Conservation (phyloP, 768 basidiomycete genomes). For the Leccinellum albellum region DNA sequence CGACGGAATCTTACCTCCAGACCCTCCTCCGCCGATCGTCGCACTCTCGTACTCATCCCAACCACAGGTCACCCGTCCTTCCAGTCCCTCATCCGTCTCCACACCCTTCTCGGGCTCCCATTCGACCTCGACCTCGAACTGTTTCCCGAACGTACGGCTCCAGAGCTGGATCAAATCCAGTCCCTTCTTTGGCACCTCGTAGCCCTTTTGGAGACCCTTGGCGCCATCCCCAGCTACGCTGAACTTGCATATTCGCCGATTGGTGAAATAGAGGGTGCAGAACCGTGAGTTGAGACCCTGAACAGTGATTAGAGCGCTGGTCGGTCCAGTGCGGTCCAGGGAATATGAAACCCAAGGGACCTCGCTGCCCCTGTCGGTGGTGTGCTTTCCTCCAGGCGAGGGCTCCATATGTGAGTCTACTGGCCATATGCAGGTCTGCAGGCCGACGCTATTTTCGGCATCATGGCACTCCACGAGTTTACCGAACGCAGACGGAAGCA, state of each 20-base stretch:
- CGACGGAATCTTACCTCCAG: slow-evolving; percentile 56
- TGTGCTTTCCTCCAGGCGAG: slow-evolving; percentile 32
- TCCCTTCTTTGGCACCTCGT: slow-evolving; percentile 35
- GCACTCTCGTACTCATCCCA: slow-evolving; percentile 68
- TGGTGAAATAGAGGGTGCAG: slow-evolving; percentile 59
- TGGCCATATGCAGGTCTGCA: slow-evolving; percentile 50
- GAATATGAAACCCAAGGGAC: slow-evolving; percentile 43
- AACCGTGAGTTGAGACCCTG: slow-evolving; percentile 58
- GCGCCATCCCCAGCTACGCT: slow-evolving; percentile 35
- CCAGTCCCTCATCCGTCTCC: slow-evolving; percentile 10
- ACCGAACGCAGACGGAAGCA: slow-evolving; percentile 49
- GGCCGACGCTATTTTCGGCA: slow-evolving; percentile 28
- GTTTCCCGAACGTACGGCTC: slow-evolving; percentile 56
- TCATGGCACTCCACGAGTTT: slow-evolving; percentile 33
- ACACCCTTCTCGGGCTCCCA: slow-evolving; percentile 34
- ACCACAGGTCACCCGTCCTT: slow-evolving; percentile 55
- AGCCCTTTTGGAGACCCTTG: slow-evolving; percentile 40
- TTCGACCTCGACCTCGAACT: slow-evolving; percentile 50
- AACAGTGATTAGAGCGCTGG: slow-evolving; percentile 47
- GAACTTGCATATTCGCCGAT: slow-evolving; percentile 40
- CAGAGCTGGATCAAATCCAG: slow-evolving; percentile 47
- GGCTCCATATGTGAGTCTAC: slow-evolving; percentile 34
- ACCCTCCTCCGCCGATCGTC: slow-evolving; percentile 42
- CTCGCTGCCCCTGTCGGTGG: background rate
- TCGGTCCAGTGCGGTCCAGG: slow-evolving; percentile 37